Percentiles rank a stretch among this genome's conserved stretches.
phyloP scores from a whole-genome alignment of 805 yeast species.

The Candida taoyuanica region DNA sequence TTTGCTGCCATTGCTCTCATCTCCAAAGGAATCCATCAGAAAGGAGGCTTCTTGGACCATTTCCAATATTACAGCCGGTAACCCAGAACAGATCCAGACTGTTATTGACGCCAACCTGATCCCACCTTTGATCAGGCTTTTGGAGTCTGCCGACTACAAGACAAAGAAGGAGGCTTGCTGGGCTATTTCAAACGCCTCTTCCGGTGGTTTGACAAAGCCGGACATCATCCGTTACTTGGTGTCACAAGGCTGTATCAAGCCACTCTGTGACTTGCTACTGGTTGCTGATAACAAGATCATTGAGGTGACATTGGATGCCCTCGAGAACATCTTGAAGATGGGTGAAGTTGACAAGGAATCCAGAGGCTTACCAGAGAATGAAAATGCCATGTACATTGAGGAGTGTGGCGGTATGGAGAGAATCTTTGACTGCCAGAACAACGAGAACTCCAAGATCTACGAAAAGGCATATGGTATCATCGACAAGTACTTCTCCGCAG shows the following conservation, averaged over 20 bases:
- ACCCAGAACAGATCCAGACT: slow-evolving; percentile 91
- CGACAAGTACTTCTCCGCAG: slow-evolving; percentile 86
- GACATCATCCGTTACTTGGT: slow-evolving; percentile 93
- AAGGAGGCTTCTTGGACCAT: slow-evolving; percentile 99
- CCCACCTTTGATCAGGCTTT: slow-evolving; percentile 80
- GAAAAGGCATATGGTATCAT: slow-evolving; percentile 86
- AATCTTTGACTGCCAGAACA: slow-evolving; percentile 87
- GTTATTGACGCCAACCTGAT: slow-evolving; percentile 92
- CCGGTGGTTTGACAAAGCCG: slow-evolving; percentile 89
- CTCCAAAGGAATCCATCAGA: slow-evolving; percentile 86
- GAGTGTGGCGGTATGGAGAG: slow-evolving; percentile 99
- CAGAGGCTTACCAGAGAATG: slow-evolving; percentile 64
- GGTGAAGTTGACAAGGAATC: slow-evolving; percentile 91
- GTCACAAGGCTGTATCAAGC: slow-evolving; percentile 93
- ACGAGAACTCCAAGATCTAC: slow-evolving; percentile 88
- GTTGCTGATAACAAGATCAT: slow-evolving; percentile 88
- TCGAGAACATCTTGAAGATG: slow-evolving; percentile 88
- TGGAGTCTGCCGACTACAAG: slow-evolving; percentile 86
- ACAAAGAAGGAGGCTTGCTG: slow-evolving; percentile 98
- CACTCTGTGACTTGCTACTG: slow-evolving; percentile 85
- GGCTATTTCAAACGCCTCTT: slow-evolving; percentile 97
- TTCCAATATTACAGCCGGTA: slow-evolving; percentile 97
- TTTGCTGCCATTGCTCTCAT: slow-evolving; percentile 68
- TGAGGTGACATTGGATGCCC: slow-evolving; percentile 92
- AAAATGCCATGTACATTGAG: slow-evolving; percentile 87